A percentile compares a stretch with the other conserved stretches of the same genome.
These are phyloP conservation scores for Sphagnum magellanicum DNA, from an alignment of 228 moss, liverwort and hornwort genomes.

Conservation along the genomic window DNA sequence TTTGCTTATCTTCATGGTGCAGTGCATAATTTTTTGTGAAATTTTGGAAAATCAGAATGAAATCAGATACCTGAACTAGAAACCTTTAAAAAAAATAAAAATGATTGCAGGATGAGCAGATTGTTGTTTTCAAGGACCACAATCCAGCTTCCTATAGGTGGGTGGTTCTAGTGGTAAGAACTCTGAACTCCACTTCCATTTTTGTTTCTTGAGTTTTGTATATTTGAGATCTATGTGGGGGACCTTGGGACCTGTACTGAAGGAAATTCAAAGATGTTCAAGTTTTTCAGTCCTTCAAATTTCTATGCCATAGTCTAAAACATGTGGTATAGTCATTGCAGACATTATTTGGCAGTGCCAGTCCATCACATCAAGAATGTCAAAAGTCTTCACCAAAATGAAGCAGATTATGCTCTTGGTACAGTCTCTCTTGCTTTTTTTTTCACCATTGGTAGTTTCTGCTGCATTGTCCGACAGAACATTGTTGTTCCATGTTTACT, in stretches of 20 bases:
- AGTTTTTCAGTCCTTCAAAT: no score
- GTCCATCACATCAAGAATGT: constrained; percentile 69
- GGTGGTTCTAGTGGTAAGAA: constrained; percentile 44
- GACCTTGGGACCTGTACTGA: neutral
- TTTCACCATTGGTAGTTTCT: no score
- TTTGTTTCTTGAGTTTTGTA: neutral
- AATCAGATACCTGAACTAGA: neutral
- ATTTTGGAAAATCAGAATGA: neutral
- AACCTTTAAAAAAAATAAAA: no score
- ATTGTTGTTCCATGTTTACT: neutral
- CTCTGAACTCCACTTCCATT: neutral
- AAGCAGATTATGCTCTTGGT: constrained; percentile 58
- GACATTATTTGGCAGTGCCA: constrained; percentile 79
- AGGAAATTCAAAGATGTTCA: no score
- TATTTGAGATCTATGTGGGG: neutral
- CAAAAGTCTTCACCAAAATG: constrained; percentile 44
- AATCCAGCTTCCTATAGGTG: constrained; percentile 76
- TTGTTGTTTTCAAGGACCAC: constrained; percentile 71
- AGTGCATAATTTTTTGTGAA: neutral
- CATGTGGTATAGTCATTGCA: constrained; percentile 12
- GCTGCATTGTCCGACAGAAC: neutral
- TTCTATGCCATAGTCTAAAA: no score
- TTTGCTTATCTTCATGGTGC: neutral
- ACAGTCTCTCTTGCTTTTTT: neutral
- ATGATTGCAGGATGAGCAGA: constrained; percentile 64